Evolutionary conservation across 1,284 basidiomycete species (phyloP), one percentile per base, ranked within the genome.

Genomic region (Neolentinus lepideus): DNA sequence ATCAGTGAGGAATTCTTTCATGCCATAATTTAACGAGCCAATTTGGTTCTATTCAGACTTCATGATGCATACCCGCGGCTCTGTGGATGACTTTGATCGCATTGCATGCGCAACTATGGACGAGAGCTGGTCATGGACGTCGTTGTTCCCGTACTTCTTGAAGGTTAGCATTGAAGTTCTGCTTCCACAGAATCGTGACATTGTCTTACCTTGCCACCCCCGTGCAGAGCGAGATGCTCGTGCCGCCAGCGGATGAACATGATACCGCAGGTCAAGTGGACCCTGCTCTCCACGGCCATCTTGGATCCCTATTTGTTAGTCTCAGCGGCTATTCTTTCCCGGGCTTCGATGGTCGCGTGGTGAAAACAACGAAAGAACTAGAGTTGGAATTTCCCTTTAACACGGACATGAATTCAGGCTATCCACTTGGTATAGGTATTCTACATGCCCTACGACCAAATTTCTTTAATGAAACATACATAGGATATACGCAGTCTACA

Each of bases 41-140:
- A n/a, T 10, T 54, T 25, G 14, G 19, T 26, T 26, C n/a, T n/a
- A 43, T n/a, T 3, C 45, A 76, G 75, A 77, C 59, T 67, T 62
- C 25, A 68, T 76, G 71, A 64, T 67, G 1, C 77, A 73, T 59
- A 71, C 69, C 10, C 67, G 75, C 9, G 74, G 75, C 3, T 70
- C 74, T 0, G 56, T 65, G n/a, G 73, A 74, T 19, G 74, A 76
- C 56, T 78, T 61, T 38, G 64, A 76, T 56, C 63, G 69, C 1
- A 71, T 64, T 56, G 75, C 74, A 0, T 56, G 53, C 4, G 58
- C 73, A 1, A 70, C 68, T 12, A 71, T 66, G 0, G 75, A 78
- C 57, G 10, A 56, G 14, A 70, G 71, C 10, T 77, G 75, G 75
- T 67, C 68, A 25, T 77, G 75, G 75, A 59, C 68, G 16, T 58